Base-by-base conservation (phyloP, 192 early-diverging fungal species). In the Backusella mclennaniae region DNA sequence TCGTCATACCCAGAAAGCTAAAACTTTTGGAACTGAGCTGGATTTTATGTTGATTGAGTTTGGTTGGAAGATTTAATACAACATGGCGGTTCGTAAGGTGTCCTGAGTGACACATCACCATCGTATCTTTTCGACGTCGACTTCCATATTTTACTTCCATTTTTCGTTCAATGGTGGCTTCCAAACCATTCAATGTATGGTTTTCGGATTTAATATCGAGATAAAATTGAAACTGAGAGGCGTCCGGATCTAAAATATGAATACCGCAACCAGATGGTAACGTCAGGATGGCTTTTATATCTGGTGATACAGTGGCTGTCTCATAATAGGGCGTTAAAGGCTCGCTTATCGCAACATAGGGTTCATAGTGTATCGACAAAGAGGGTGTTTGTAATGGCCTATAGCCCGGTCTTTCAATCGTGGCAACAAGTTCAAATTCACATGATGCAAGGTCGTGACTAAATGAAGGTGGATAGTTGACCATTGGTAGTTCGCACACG, bases 391-490 rank as follows among this genome's bases (percentile, higher is more conserved):
- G 29, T 35, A 78, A 78, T 15, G 77, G 72, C 39, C 71, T 39
- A 14, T 49, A 35, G 21, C 72, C 72, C 1, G 77, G 77, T 19
- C 77, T 39, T 52, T 73, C 77, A 6, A 78, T 29, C 0, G 66
- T 26, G 31, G 71, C 77, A 17, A 74, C 17, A 19, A 78, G 38
- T 39, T 21, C 33, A 52, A 74, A 73, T 44, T 39, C 41, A 69
- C 63, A 67, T 19, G 71, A 44, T 9, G 66, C 72, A 2, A 78
- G 35, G 36, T 52, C 17, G 35, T 79, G 71, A 33, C 52, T 36
- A 42, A 79, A 78, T 12, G 74, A 66, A 3, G 78, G 74, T 21
- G 71, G 68, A 68, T 83, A 83, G 17, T 83, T 83, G 67, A 83
- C 69, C 29, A 79, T 38, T 17, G 81, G 81, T 14, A 83, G 21